Evolutionary conservation across 2,329 filamentous ascomycete species (phyloP).

Genomic region (Epichloe gansuensis): DNA sequence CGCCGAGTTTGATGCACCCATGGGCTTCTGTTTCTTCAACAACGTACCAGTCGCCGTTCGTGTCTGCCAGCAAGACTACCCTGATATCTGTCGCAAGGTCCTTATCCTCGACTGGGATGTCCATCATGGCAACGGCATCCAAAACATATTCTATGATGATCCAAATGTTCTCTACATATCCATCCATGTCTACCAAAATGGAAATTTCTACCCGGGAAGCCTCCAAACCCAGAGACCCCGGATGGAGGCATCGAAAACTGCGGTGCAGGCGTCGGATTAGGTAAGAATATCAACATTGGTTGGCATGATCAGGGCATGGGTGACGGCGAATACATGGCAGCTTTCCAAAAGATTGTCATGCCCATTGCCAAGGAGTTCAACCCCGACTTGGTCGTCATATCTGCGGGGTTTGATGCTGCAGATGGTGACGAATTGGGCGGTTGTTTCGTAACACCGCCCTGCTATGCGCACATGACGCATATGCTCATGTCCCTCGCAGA

Average conservation of each 20-base stretch:
- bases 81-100: constrained; percentile 72
- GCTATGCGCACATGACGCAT: constrained; percentile 97
- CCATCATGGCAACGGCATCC: constrained; percentile 78
- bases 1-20: constrained; percentile 71
- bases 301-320: constrained; percentile 72
- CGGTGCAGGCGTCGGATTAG: constrained; percentile 40
- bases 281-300: constrained; percentile 54
- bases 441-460: constrained; percentile 80
- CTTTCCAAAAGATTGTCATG: constrained; percentile 94
- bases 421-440: constrained; percentile 86
- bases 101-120: constrained; percentile 89
- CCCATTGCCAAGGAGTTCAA: constrained; percentile 88
- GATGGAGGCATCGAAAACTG: constrained; percentile 51
- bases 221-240: constrained; percentile 42
- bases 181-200: constrained; percentile 75
- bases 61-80: constrained; percentile 73
- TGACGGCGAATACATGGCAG: constrained; percentile 91
- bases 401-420: constrained; percentile 91
- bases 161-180: constrained; percentile 95
- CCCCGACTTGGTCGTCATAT: constrained; percentile 89
- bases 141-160: constrained; percentile 91
- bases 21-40: constrained; percentile 97
- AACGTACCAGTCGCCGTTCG: constrained; percentile 90
- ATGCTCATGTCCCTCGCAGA: constrained; percentile 94
- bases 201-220: constrained; percentile 67